Percentiles rank a stretch among this genome's conserved stretches.
Evolutionary conservation across 805 yeast genomes (phyloP).

Genomic region (Starmera quercuum): DNA sequence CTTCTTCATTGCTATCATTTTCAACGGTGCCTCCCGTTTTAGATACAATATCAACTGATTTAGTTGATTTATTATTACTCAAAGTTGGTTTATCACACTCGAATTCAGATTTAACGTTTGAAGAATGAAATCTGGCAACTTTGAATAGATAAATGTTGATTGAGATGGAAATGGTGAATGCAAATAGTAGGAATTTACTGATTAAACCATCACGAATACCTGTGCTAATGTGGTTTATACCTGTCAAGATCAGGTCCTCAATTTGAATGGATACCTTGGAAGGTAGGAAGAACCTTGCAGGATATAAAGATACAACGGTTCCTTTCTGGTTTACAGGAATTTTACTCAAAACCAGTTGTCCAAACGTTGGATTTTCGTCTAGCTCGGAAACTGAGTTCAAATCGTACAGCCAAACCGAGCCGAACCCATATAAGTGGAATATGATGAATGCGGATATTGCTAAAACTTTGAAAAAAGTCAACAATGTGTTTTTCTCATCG

Average conservation of each 20-base stretch:
- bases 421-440: slow-evolving; percentile 60
- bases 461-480: slow-evolving; percentile 52
- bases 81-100: slow-evolving; percentile 16
- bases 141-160: slow-evolving; percentile 81
- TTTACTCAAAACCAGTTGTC: slow-evolving; percentile 16
- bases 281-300: slow-evolving; percentile 52
- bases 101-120: slow-evolving; percentile 21
- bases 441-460: slow-evolving; percentile 52
- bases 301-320: slow-evolving; percentile 49
- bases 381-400: slow-evolving; percentile 23
- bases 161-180: slow-evolving; percentile 66
- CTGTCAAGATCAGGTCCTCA: slow-evolving; percentile 51
- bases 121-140: slow-evolving; percentile 66
- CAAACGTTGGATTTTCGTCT: slow-evolving; percentile 13
- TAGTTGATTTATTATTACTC: background rate
- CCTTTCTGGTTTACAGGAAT: slow-evolving; percentile 35
- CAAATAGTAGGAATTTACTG: slow-evolving; percentile 67
- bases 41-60: background rate
- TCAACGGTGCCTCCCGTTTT: slow-evolving; percentile 14
- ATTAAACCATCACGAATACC: slow-evolving; percentile 77
- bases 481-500: slow-evolving; percentile 31
- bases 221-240: slow-evolving; percentile 48
- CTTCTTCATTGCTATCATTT: background rate
- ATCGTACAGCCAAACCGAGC: slow-evolving; percentile 63
- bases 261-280: slow-evolving; percentile 44